These are phyloP conservation scores for Pseudonitzschia delicatissima DNA, from an alignment of 108 stramenopile genomes.

Conservation along the genomic window DNA sequence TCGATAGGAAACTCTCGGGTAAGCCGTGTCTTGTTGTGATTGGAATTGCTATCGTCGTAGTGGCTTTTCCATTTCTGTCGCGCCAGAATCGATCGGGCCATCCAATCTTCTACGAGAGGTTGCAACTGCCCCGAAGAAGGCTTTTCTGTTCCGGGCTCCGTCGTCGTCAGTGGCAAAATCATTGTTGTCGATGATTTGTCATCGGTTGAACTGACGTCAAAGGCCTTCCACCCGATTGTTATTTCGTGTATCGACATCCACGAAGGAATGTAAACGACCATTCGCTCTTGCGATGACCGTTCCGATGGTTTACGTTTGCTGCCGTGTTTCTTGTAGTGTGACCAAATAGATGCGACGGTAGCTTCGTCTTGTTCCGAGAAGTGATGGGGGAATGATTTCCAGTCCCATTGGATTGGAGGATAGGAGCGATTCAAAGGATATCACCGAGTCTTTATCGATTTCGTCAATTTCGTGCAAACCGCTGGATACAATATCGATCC, in stretches of 20 bases:
- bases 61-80: not conserved
- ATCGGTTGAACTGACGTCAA: not conserved
- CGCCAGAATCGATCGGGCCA: not conserved
- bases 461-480: not conserved
- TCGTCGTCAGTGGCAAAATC: too few relatives aligned
- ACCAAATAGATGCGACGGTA: too few relatives aligned
- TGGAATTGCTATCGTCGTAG: not conserved
- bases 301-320: too few relatives aligned
- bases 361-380: too few relatives aligned
- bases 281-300: not conserved
- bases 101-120: slow-evolving; percentile 33
- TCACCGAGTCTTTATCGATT: not conserved
- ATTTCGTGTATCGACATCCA: not conserved
- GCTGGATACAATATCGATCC: not conserved
- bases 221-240: not conserved
- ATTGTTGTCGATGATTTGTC: not conserved
- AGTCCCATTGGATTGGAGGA: not conserved
- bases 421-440: too few relatives aligned
- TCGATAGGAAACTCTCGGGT: slow-evolving; percentile 54
- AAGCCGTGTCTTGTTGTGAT: not conserved
- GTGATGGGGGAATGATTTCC: not conserved
- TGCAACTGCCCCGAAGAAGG: not conserved
- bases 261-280: not conserved
- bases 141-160: not conserved
- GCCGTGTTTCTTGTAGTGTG: too few relatives aligned